phyloP scores from a whole-genome alignment of 805 yeast species.

The Henningerozyma blattae region DNA sequence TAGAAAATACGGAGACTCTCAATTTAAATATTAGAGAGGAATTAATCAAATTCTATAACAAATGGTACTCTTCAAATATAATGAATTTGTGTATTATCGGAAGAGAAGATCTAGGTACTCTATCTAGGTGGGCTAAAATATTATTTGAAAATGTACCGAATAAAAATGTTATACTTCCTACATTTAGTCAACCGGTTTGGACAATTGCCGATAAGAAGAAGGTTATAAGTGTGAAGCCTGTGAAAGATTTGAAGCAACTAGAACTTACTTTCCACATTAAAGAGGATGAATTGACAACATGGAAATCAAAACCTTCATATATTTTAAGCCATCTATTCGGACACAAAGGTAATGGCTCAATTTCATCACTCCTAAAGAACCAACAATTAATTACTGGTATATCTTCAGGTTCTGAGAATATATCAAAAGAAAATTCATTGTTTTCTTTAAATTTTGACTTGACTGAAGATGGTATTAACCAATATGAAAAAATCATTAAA shows the following conservation, averaged over 20 bases:
- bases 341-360: constrained; percentile 84
- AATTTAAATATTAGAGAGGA: constrained; percentile 65
- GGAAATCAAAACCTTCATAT: constrained; percentile 59
- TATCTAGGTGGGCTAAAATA: constrained; percentile 58
- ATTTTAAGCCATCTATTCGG: constrained; percentile 78
- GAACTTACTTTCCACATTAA: constrained; percentile 55
- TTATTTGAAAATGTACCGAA: constrained; percentile 56
- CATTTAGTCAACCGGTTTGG: constrained; percentile 37
- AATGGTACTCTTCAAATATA: constrained; percentile 70
- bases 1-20: constrained; percentile 52
- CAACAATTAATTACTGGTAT: constrained; percentile 72
- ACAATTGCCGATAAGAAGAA: constrained; percentile 37
- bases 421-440: constrained; percentile 54
- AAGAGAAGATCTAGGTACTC: constrained; percentile 59
- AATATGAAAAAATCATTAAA: constrained; percentile 49
- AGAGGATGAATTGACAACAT: constrained; percentile 58
- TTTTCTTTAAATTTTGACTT: constrained; percentile 66
- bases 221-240: constrained; percentile 60
- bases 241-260: constrained; percentile 63
- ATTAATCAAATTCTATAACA: constrained; percentile 58
- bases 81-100: constrained; percentile 88
- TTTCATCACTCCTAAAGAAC: constrained; percentile 55
- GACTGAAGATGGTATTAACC: constrained; percentile 55
- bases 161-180: constrained; percentile 19
- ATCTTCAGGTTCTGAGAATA: constrained; percentile 57